These are phyloP conservation scores for Eutypa lata DNA, from an alignment of 2,329 filamentous ascomycete genomes.

Conservation along the genomic window DNA sequence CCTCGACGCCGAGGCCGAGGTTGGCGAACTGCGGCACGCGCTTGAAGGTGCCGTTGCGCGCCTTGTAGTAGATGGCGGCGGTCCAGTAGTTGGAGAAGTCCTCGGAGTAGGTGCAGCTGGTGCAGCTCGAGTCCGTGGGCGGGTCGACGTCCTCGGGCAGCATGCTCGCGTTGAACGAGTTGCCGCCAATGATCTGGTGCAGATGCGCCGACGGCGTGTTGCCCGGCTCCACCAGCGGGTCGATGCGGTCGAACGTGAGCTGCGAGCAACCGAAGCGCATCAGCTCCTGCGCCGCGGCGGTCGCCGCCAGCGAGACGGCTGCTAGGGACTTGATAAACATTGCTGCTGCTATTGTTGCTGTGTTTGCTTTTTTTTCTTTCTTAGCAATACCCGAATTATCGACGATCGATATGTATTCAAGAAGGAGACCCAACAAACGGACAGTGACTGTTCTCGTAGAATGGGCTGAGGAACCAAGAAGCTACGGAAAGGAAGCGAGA, in stretches of 20 bases:
- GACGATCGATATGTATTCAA: no score
- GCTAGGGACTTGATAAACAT: constrained; percentile 29
- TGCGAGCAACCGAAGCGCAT: constrained; percentile 35
- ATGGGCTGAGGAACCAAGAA: no score
- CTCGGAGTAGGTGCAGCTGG: constrained; percentile 29
- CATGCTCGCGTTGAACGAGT: constrained; percentile 31
- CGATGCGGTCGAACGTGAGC: constrained; percentile 31
- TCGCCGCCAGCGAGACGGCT: constrained; percentile 20
- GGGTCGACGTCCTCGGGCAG: constrained; percentile 21
- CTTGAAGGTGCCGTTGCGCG: constrained; percentile 29
- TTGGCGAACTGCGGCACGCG: constrained; percentile 29
- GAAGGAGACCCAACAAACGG: no score
- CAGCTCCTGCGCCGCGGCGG: constrained; percentile 29
- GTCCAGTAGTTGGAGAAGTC: constrained; percentile 33
- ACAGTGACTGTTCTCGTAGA: no score
- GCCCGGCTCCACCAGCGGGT: constrained; percentile 28
- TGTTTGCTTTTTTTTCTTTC: background rate
- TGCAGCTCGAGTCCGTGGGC: constrained; percentile 23
- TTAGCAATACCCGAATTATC: no score
- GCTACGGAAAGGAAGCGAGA: background rate
- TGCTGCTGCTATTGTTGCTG: constrained; percentile 10
- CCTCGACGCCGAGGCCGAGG: constrained; percentile 25
- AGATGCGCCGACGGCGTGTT: constrained; percentile 28
- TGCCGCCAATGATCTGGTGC: constrained; percentile 30
- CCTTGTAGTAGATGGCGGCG: constrained; percentile 29